Conservation (phyloP, 2,329 filamentous ascomycete genomes). For the Phyllosticta capitalensis region DNA sequence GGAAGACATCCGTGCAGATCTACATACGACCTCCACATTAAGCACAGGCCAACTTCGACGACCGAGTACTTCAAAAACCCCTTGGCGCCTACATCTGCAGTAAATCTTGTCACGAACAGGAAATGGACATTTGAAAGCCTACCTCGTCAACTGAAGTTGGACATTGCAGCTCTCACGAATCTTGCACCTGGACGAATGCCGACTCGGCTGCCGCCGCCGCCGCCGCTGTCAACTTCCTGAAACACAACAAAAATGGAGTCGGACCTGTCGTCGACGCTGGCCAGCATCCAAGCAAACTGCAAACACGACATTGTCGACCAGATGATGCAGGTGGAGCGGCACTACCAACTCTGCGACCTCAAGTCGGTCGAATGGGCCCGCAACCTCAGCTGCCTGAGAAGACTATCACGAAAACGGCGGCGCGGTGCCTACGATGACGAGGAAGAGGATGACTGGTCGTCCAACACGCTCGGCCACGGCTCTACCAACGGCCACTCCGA, state of each 20-base stretch:
- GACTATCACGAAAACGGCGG: not conserved
- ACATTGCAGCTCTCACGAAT: not conserved
- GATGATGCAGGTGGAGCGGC: conserved; percentile 37
- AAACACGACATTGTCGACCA: conserved; percentile 39
- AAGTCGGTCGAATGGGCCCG: conserved; percentile 5
- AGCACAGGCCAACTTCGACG: not conserved
- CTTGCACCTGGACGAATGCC: not conserved
- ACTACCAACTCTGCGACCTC: conserved; percentile 5
- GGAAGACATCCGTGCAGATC: not conserved
- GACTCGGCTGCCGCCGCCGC: too few species aligned
- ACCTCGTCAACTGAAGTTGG: not conserved
- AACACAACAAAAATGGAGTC: not conserved
- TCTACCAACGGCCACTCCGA: conserved; percentile 15
- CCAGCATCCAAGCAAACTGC: conserved; percentile 32
- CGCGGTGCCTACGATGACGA: not conserved
- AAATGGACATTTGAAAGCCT: too few species aligned
- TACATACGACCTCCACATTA: not conserved
- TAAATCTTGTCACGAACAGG: too few species aligned
- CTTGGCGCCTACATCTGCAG: too few species aligned
- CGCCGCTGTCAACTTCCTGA: not conserved
- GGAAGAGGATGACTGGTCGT: too few species aligned
- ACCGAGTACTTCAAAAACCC: not conserved
- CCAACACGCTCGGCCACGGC: conserved; percentile 12
- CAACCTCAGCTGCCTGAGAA: conserved; percentile 1
- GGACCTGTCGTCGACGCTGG: not conserved